phyloP scores from a whole-genome alignment of 1,284 basidiomycete genomes.

The Tilletia indica region DNA sequence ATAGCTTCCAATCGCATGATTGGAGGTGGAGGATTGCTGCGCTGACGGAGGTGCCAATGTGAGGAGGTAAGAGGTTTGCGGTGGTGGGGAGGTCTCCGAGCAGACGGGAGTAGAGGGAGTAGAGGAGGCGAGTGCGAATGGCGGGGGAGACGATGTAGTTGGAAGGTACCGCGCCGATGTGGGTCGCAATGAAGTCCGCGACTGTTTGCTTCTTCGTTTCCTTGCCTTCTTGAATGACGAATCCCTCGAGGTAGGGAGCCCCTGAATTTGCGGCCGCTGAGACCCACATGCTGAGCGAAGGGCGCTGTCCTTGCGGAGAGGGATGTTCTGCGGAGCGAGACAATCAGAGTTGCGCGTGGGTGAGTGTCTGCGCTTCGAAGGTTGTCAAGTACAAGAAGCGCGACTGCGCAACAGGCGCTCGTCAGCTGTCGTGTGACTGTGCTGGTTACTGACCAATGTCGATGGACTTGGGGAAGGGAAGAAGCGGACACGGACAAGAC shows the following conservation, averaged over 20 bases:
- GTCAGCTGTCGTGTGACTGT: no score
- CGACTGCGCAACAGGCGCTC: no score
- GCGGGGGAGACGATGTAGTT: conserved; percentile 11
- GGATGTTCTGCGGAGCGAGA: no score
- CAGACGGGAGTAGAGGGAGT: conserved; percentile 11
- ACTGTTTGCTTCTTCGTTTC: not conserved
- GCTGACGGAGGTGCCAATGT: conserved; percentile 18
- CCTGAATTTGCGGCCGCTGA: not conserved
- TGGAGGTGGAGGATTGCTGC: conserved; percentile 34
- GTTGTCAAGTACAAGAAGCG: no score
- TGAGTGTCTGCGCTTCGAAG: no score
- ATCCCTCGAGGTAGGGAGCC: conserved; percentile 16
- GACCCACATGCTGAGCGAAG: conserved; percentile 1
- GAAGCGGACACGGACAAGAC: no score
- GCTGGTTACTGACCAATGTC: no score
- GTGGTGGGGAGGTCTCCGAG: not conserved
- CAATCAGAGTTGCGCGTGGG: no score
- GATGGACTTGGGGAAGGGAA: no score
- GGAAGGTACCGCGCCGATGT: conserved; percentile 15
- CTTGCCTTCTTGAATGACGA: not conserved
- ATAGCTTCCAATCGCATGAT: conserved; percentile 37
- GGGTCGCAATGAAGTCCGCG: conserved; percentile 10
- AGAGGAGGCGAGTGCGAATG: not conserved
- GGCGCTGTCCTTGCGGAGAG: no score
- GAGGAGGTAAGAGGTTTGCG: not conserved